These are phyloP conservation scores for Lycium barbarum DNA, from an alignment of 257 asterid genomes.

Conservation along the genomic window DNA sequence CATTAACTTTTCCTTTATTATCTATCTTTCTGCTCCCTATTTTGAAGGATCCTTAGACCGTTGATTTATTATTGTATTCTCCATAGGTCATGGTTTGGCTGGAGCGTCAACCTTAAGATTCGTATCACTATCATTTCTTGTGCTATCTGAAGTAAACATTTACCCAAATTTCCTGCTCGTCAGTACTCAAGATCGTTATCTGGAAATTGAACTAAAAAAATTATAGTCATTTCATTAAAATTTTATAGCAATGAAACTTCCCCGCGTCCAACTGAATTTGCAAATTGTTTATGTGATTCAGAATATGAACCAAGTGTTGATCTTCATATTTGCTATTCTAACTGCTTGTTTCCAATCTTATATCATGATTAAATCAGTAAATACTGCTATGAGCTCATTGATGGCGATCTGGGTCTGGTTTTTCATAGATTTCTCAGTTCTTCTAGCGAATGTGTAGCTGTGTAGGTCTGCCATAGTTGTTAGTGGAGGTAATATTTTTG, in stretches of 20 bases:
- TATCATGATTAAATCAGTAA: neutral
- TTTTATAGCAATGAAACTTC: neutral
- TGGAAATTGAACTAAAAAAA: conserved; percentile 20
- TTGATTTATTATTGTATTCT: conserved; percentile 13
- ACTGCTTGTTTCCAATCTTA: neutral
- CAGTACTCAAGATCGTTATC: conserved; percentile 18
- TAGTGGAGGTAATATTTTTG: conserved; percentile 94
- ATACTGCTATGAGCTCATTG: conserved; percentile 11
- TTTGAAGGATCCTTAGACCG: neutral
- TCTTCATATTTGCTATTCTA: conserved; percentile 10
- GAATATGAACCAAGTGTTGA: neutral
- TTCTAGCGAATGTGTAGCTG: conserved; percentile 54
- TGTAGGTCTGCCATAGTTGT: conserved; percentile 86
- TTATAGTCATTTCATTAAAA: neutral
- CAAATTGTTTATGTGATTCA: neutral
- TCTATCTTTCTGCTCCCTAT: neutral
- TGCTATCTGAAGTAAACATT: conserved; percentile 5
- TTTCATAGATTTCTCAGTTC: conserved; percentile 9
- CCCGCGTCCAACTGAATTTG: neutral
- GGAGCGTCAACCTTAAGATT: conserved; percentile 16
- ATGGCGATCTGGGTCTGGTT: neutral
- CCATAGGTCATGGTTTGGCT: conserved; percentile 9
- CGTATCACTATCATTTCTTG: neutral
- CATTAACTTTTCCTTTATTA: neutral
- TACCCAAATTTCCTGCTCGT: neutral